Conservation (phyloP, 305 asterid species). For the Fraxinus baroniana region DNA sequence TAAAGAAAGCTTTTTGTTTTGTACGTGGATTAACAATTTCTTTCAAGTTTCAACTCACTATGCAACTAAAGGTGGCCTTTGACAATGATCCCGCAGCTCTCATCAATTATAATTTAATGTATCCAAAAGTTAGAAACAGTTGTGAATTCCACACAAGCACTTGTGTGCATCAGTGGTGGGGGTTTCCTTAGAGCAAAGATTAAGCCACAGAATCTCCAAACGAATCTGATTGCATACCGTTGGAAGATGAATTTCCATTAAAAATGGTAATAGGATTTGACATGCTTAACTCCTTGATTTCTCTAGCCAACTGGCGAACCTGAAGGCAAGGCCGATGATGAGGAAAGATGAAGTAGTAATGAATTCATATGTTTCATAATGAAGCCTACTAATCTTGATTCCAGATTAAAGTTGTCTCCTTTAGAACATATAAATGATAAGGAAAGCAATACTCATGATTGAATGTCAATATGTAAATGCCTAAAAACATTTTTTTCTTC, state of each 20-base stretch:
- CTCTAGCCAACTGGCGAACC: conserved; percentile 78
- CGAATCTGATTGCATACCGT: conserved; percentile 40
- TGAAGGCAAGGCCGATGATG: conserved; percentile 34
- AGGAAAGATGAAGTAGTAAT: conserved; percentile 24
- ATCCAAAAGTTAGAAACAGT: neutral
- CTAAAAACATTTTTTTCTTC: neutral
- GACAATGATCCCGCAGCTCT: neutral
- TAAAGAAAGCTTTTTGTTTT: neutral
- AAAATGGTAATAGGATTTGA: conserved; percentile 67
- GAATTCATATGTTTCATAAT: conserved; percentile 10
- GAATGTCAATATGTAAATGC: neutral
- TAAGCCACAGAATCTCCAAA: conserved; percentile 2
- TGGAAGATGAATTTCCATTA: conserved; percentile 62
- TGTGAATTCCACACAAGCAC: conserved; percentile 5
- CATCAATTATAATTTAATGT: neutral
- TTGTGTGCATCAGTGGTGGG: neutral
- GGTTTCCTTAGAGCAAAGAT: neutral
- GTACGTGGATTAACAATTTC: neutral
- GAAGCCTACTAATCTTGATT: conserved; percentile 1
- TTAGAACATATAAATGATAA: conserved; percentile 11
- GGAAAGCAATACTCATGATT: conserved; percentile 2
- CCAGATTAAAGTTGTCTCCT: conserved; percentile 3
- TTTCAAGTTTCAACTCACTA: neutral
- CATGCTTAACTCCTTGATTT: conserved; percentile 69
- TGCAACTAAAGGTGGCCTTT: neutral